Evolutionary conservation across 148 eudicot species (phyloP), one percentile per base, ranked within the genome.

Genomic region (Chenopodium album): DNA sequence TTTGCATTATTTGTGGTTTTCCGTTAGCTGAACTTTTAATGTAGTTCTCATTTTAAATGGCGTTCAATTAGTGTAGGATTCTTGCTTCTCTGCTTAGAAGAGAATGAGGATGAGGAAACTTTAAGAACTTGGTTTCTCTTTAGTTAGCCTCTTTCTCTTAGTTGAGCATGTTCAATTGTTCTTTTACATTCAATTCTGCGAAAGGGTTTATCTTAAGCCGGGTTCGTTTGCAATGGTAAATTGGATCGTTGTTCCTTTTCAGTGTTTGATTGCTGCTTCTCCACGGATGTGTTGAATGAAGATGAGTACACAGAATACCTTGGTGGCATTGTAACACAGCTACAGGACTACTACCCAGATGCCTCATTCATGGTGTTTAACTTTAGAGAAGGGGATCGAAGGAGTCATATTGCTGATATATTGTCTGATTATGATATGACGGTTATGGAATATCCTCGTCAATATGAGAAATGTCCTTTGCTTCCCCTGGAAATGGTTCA

Each of bases 221-320:
- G 60, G 63, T 59, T 59, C 54, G 2, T 60, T 75, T 47, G 65
- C 69, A 65, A 41, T 76, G 29, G 65, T 79, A 12, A 69, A 68
- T 62, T 76, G 22, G 79, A 41, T 20, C 44, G 78, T 11, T 37
- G 23, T 23, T 52, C 12, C 80, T 69, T 70, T 34, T 22, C 81
- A 92, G 97, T 92, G 82, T 92, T 92, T 78, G 97, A 92, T 86
- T 92, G 92, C 71, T 92, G 94, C 91, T 92, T 92, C 91, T 91
- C 97, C 79, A 84, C 92, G 59, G 85, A 89, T 16, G 90, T 92
- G 79, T 73, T 92, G 89, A 89, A 80, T 79, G 94, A 92, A 84
- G 84, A 88, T 84, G 92, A 88, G 46, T 92, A 92, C 83, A 91
- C 87, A 82, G 73, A 78, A 41, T 92, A 92, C 80, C 85, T 92